phyloP scores from a whole-genome alignment of 1,139 yeast genomes.

The Pichia sp. region DNA sequence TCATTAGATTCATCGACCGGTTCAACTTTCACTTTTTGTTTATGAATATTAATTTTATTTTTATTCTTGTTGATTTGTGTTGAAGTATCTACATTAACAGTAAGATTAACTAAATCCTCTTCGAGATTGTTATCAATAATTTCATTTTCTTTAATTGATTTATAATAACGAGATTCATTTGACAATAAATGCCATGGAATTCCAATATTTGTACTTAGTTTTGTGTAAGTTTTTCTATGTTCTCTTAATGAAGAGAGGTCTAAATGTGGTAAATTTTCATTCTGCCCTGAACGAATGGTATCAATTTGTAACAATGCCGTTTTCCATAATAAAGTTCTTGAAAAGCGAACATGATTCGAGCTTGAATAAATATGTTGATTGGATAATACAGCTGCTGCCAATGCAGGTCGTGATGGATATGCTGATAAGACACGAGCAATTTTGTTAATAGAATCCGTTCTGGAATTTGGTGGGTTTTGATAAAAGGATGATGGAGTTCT shows the following conservation, averaged over 20 bases:
- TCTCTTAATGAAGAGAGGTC: slow-evolving; percentile 10
- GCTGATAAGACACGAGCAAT: slow-evolving; percentile 2
- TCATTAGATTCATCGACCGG: no score
- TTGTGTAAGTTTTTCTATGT: slow-evolving; percentile 6
- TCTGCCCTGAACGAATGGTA: slow-evolving; percentile 6
- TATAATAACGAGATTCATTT: slow-evolving; percentile 12
- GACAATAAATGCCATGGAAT: slow-evolving; percentile 18
- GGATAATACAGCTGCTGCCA: slow-evolving; percentile 13
- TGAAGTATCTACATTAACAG: slow-evolving; percentile 2
- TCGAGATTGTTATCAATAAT: slow-evolving; percentile 1
- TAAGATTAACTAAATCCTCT: slow-evolving; percentile 11
- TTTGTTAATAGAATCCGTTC: slow-evolving; percentile 3
- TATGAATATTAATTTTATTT: not conserved
- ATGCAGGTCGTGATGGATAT: slow-evolving; percentile 13
- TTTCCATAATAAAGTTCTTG: slow-evolving; percentile 22
- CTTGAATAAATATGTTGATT: slow-evolving; percentile 10
- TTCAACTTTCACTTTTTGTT: not conserved
- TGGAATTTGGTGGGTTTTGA: not conserved
- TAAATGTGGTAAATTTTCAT: slow-evolving; percentile 1
- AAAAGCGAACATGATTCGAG: slow-evolving; percentile 10
- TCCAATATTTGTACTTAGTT: slow-evolving; percentile 6
- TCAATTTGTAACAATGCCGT: slow-evolving; percentile 15
- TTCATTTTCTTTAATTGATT: not conserved
- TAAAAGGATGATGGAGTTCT: slow-evolving; percentile 3
- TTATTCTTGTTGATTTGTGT: not conserved